Evolutionary conservation across 192 early-diverging fungal species (phyloP).

Genomic region (Jimgerdemannia flammicorona): DNA sequence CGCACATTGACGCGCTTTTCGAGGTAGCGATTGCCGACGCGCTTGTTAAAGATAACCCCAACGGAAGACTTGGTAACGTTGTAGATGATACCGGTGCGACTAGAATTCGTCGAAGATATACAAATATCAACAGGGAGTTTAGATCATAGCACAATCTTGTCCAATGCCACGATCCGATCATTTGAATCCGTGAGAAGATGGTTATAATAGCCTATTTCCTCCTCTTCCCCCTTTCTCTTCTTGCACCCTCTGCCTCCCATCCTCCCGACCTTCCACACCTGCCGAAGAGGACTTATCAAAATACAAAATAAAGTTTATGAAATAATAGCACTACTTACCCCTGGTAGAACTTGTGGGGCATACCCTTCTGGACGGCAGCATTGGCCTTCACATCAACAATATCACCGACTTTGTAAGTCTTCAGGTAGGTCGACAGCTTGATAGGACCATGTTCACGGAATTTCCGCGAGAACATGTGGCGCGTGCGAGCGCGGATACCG

Average conservation of each 20-base stretch:
- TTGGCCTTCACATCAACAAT: slow-evolving; percentile 99
- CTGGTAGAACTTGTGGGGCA: slow-evolving; percentile 99
- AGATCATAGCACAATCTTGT: background rate
- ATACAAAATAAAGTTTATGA: too few relatives aligned
- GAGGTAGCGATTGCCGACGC: slow-evolving; percentile 95
- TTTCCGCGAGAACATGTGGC: slow-evolving; percentile 96
- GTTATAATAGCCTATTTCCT: background rate
- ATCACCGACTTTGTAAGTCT: slow-evolving; percentile 98
- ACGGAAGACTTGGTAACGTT: slow-evolving; percentile 99
- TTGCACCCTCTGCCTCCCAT: background rate
- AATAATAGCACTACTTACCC: slow-evolving; percentile 49
- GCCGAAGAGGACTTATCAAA: too few relatives aligned
- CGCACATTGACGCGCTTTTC: slow-evolving; percentile 99
- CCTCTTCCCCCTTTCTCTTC: too few relatives aligned
- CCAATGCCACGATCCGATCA: background rate
- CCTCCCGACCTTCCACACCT: too few relatives aligned
- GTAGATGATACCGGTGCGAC: slow-evolving; percentile 97
- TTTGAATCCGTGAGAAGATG: background rate
- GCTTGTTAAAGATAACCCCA: slow-evolving; percentile 98
- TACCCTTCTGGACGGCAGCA: slow-evolving; percentile 98
- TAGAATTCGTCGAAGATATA: slow-evolving; percentile 22
- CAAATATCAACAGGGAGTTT: background rate
- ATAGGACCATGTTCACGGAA: slow-evolving; percentile 95
- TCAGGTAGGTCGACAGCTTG: slow-evolving; percentile 95
- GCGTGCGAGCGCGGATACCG: slow-evolving; percentile 87